Base-by-base conservation (phyloP, 1,139 yeast genomes). In the Pichia sp. region DNA sequence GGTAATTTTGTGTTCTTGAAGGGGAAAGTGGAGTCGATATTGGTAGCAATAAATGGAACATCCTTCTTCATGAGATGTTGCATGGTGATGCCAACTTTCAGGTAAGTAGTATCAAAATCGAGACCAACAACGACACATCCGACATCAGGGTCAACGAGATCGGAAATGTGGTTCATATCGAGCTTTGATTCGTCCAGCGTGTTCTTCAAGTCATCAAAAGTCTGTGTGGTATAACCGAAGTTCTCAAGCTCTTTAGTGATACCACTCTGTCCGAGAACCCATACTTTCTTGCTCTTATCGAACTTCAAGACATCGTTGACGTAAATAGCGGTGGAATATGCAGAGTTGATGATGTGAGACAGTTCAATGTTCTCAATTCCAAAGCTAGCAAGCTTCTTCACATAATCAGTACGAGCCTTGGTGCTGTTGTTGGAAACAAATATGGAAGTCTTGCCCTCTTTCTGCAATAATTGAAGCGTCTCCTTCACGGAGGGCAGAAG, bases 361-460 rank as follows among this genome's bases (percentile, higher is more conserved):
- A 27, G 14, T 52, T 77, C 76, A 14, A 66, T 63, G 22, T 83
- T 69, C 5, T 57, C 51, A 38, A 88, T 70, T 1, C 96, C 97
- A 42, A 85, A 72, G 40, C 76, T 73, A 13, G 66, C 69, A 54
- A 91, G 86, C 61, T 91, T 93, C 46, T 67, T 63, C 32, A 83
- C 69, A 58, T 93, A 91, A 33, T 80, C 81, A 34, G 64, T 60
- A 45, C 98, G 68, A 2, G 96, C 81, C 59, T 91, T 91, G 24
- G 96, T 85, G 14, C 96, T 85, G 62, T 91, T 91, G 66, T 91
- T 91, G 35, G 98, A 88, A 23, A 93, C 98, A 59, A 91, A 91
- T 32, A 87, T 69, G 34, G 86, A 67, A 37, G 78, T 73, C 57
- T 91, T 91, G 35, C 70, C 69, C 15, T 56, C 33, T 4, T 62